Evolutionary conservation across 2,329 filamentous ascomycete species (phyloP).

Genomic region (Catunica adiposa): DNA sequence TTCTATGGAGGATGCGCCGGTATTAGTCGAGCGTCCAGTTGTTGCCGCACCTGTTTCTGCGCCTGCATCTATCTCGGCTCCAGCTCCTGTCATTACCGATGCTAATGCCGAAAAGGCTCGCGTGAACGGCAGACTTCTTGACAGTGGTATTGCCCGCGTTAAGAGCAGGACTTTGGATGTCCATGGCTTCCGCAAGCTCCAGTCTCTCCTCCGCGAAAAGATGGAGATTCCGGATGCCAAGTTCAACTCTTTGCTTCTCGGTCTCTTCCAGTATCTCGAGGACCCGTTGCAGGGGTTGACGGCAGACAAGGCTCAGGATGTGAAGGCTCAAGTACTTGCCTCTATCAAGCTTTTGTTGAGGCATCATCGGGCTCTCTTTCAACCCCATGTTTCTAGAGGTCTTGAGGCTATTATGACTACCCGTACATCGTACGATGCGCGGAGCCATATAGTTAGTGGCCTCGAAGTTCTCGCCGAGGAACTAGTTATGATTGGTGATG

Average conservation of each 20-base stretch:
- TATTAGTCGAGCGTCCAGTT: slow-evolving; percentile 20
- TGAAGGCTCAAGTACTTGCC: slow-evolving; percentile 58
- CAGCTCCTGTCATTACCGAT: background rate
- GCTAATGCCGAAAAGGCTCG: slow-evolving; percentile 30
- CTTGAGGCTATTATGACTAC: slow-evolving; percentile 51
- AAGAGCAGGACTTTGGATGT: slow-evolving; percentile 58
- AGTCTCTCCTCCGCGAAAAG: slow-evolving; percentile 54
- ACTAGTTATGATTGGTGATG: slow-evolving; percentile 48
- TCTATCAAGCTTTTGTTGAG: slow-evolving; percentile 59
- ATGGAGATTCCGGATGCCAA: slow-evolving; percentile 48
- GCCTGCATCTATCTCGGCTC: slow-evolving; percentile 27
- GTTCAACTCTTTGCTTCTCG: slow-evolving; percentile 50
- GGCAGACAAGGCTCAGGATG: slow-evolving; percentile 50
- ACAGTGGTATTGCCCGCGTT: slow-evolving; percentile 60
- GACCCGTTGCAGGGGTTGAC: slow-evolving; percentile 37
- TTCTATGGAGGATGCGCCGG: slow-evolving; percentile 1
- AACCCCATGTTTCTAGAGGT: slow-evolving; percentile 49
- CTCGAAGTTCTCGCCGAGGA: slow-evolving; percentile 59
- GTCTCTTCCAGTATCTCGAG: slow-evolving; percentile 57
- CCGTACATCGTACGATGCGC: slow-evolving; percentile 48
- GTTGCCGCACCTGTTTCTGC: slow-evolving; percentile 40
- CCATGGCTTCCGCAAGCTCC: slow-evolving; percentile 63
- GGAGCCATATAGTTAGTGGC: slow-evolving; percentile 56
- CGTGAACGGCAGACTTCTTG: slow-evolving; percentile 46
- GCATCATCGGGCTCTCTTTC: slow-evolving; percentile 47